Conservation (phyloP, 345 rosid genomes). For the Turnera subulata region DNA sequence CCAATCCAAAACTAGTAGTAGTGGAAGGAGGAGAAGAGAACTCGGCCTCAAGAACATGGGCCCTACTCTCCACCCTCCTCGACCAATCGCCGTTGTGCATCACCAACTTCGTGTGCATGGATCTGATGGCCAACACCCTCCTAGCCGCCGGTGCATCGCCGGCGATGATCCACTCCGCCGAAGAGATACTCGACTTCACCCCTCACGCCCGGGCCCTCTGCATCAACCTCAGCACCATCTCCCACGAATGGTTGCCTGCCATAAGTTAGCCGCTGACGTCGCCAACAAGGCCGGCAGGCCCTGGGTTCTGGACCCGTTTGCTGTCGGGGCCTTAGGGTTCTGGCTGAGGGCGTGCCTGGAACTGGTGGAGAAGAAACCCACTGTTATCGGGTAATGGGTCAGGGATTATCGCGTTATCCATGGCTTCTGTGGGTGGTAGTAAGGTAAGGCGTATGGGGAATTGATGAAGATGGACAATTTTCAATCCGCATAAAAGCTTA, state of each 20-base stretch:
- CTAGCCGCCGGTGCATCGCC: conserved; percentile 90
- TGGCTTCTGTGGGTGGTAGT: conserved; percentile 46
- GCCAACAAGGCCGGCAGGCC: conserved; percentile 51
- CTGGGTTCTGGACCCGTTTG: conserved; percentile 91
- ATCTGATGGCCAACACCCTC: conserved; percentile 78
- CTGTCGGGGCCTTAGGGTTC: conserved; percentile 74
- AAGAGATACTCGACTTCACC: conserved; percentile 76
- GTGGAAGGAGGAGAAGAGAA: background rate
- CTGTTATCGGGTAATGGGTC: conserved; percentile 84
- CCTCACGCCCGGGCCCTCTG: conserved; percentile 59
- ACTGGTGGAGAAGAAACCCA: conserved; percentile 56
- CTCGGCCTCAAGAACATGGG: conserved; percentile 47
- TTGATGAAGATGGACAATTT: too few species aligned
- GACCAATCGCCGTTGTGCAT: conserved; percentile 70
- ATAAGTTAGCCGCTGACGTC: conserved; percentile 56
- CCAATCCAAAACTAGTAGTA: too few species aligned
- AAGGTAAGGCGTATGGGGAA: conserved; percentile 62
- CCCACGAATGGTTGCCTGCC: conserved; percentile 66
- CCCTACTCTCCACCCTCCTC: conserved; percentile 42
- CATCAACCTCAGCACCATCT: conserved; percentile 75
- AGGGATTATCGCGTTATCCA: conserved; percentile 66
- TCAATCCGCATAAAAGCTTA: too few species aligned
- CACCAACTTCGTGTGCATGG: conserved; percentile 92
- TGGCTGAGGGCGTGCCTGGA: conserved; percentile 72
- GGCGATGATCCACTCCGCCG: conserved; percentile 73